These are phyloP conservation scores for Blastocystis sp. DNA, from an alignment of 352 stramenopile species.

Conservation along the genomic window DNA sequence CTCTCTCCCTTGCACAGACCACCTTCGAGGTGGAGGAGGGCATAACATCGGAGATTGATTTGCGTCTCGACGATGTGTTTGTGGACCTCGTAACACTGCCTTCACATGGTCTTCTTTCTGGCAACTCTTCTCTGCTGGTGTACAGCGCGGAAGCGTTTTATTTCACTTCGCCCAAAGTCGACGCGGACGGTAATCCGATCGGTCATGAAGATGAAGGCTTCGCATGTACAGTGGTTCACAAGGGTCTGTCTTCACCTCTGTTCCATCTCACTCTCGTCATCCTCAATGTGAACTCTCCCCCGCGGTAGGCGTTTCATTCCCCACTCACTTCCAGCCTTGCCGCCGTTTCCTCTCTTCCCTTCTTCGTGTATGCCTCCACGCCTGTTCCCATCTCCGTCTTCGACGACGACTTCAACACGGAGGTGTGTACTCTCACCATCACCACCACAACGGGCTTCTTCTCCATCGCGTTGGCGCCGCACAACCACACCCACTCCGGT, in stretches of 20 bases:
- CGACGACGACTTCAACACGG: constrained; percentile 32
- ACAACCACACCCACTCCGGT: not conserved
- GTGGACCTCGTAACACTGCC: not conserved
- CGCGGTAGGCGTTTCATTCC: not conserved
- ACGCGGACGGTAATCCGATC: not conserved
- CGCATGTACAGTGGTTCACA: not conserved
- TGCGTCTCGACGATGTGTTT: not conserved
- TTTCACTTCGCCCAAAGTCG: not conserved
- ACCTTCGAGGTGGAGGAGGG: not conserved
- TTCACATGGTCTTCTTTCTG: not conserved
- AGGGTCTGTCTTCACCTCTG: not conserved
- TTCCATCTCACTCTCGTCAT: constrained; percentile 9
- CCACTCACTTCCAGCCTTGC: not conserved
- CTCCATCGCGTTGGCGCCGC: not conserved
- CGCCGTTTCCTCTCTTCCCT: not conserved
- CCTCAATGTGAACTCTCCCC: constrained; percentile 22
- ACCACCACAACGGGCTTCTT: not conserved
- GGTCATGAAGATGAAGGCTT: not conserved
- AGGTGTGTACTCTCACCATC: not conserved
- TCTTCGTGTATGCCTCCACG: constrained; percentile 11
- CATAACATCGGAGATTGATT: not conserved
- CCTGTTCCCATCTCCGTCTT: not conserved
- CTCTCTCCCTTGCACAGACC: not conserved
- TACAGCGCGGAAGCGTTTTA: not conserved
- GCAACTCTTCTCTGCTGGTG: not conserved